Conservation (phyloP, 2,329 filamentous ascomycete species). For the Magnaporthales sp. region DNA sequence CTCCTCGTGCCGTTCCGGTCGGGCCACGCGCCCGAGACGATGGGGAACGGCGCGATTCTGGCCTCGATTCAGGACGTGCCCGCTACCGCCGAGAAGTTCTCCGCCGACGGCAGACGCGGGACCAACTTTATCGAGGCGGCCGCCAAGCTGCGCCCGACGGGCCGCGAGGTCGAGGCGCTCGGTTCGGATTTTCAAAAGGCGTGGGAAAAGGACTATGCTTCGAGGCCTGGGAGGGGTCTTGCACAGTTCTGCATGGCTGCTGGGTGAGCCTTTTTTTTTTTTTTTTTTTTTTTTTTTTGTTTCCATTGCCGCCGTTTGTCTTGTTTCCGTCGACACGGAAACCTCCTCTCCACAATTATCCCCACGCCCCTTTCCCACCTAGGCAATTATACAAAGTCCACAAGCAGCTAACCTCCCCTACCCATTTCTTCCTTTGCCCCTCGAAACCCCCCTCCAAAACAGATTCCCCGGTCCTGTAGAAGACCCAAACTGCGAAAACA, state of each 20-base stretch:
- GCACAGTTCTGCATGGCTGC: constrained; percentile 12
- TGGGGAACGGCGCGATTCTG: constrained; percentile 17
- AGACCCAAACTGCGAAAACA: constrained; percentile 30
- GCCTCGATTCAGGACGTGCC: constrained; percentile 12
- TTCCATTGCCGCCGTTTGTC: too few species aligned
- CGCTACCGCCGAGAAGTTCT: constrained; percentile 8
- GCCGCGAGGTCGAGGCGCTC: constrained; percentile 39
- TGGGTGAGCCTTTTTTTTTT: constrained; percentile 14
- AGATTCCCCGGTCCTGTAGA: constrained; percentile 9
- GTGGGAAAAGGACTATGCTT: constrained; percentile 41
- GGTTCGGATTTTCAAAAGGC: constrained; percentile 38
- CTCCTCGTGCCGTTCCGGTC: constrained; percentile 39
- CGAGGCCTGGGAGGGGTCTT: constrained; percentile 11
- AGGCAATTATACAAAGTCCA: constrained; percentile 34
- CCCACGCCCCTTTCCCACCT: constrained; percentile 40
- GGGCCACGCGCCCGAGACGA: constrained; percentile 34
- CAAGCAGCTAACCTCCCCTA: neutral
- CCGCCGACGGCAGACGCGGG: constrained; percentile 29
- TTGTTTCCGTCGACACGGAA: neutral
- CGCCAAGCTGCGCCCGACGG: constrained; percentile 44
- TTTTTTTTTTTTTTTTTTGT: neutral
- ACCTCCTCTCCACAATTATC: constrained; percentile 16
- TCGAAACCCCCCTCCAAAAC: neutral
- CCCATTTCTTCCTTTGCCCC: neutral
- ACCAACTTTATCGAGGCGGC: constrained; percentile 46